phyloP scores from a whole-genome alignment of 306 rosid species.

The Fragaria nilgerrensis region DNA sequence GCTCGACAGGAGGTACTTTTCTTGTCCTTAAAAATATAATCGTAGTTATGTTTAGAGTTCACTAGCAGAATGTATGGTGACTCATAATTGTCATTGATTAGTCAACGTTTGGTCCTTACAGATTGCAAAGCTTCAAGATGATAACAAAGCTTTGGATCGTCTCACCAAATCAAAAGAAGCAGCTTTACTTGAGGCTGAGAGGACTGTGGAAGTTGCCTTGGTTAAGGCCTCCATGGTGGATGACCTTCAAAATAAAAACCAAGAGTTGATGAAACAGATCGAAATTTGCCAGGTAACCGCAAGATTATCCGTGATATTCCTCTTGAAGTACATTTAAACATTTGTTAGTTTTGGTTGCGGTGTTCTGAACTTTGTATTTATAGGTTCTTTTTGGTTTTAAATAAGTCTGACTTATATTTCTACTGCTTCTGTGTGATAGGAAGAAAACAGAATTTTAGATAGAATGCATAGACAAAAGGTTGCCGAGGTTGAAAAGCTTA shows the following conservation, averaged over 20 bases:
- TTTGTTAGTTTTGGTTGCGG: not conserved
- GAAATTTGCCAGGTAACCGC: slow-evolving; percentile 94
- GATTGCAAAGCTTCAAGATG: slow-evolving; percentile 99
- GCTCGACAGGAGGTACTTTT: slow-evolving; percentile 87
- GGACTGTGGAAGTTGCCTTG: slow-evolving; percentile 93
- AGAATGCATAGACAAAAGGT: slow-evolving; percentile 97
- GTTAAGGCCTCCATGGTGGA: slow-evolving; percentile 99
- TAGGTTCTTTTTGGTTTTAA: slow-evolving; percentile 11
- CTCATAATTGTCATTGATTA: slow-evolving; percentile 23
- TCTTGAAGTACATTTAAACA: not conserved
- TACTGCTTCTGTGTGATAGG: slow-evolving; percentile 48
- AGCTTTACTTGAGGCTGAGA: slow-evolving; percentile 93
- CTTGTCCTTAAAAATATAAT: slow-evolving; percentile 15
- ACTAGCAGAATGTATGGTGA: not conserved
- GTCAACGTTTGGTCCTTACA: slow-evolving; percentile 34
- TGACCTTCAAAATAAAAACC: slow-evolving; percentile 98
- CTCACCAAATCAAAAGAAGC: slow-evolving; percentile 99
- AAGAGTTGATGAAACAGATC: slow-evolving; percentile 92
- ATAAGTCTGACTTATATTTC: slow-evolving; percentile 17
- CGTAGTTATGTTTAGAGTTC: not conserved
- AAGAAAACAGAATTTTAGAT: slow-evolving; percentile 97
- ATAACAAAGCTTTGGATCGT: slow-evolving; percentile 94
- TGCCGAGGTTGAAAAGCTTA: slow-evolving; percentile 98
- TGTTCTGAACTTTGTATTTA: not conserved
- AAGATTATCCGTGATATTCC: slow-evolving; percentile 4